Percentiles rank a stretch among this genome's conserved stretches.
Evolutionary conservation across 2,329 filamentous ascomycete genomes (phyloP).

Genomic region (Harringtonia aguacate): DNA sequence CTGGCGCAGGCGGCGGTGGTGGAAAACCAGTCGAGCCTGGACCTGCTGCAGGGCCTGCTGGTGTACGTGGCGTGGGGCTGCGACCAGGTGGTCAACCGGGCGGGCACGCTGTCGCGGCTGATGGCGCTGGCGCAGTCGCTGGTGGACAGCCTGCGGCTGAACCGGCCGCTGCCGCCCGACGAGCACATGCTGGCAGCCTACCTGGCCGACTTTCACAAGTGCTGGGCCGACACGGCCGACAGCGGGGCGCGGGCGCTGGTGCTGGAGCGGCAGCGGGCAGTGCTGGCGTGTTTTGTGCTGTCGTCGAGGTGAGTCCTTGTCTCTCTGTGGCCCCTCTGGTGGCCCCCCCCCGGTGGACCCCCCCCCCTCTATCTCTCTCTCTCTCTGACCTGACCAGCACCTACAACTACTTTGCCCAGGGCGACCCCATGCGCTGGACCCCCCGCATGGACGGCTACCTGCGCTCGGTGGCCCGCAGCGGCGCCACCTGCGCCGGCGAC

Average conservation of each 20-base stretch:
- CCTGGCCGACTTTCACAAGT: background rate
- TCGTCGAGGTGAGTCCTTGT: constrained; percentile 18
- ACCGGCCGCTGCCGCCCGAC: constrained; percentile 12
- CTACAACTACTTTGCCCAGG: constrained; percentile 25
- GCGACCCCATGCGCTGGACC: constrained; percentile 45
- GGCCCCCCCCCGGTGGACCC: too few relatives aligned
- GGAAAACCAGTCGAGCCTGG: constrained; percentile 33
- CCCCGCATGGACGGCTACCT: constrained; percentile 47
- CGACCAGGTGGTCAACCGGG: constrained; percentile 11
- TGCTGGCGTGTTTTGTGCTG: constrained; percentile 34
- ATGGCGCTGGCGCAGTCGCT: constrained; percentile 29
- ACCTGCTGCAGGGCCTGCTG: constrained; percentile 40
- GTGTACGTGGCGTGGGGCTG: constrained; percentile 29
- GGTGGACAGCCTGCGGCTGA: constrained; percentile 32
- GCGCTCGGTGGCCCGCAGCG: constrained; percentile 24
- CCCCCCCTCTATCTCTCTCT: background rate
- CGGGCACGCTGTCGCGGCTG: constrained; percentile 12
- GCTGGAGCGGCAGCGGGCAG: constrained; percentile 35
- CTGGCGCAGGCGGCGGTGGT: constrained; percentile 35
- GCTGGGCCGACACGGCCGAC: background rate
- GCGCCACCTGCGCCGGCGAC: constrained; percentile 37
- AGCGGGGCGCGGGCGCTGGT: constrained; percentile 20
- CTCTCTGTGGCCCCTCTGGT: background rate
- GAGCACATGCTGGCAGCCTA: constrained; percentile 3
- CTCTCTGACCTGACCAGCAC: background rate